Evolutionary conservation across 306 rosid genomes (phyloP), one percentile per base, ranked within the genome.

Genomic region (Vachellia collinsii): DNA sequence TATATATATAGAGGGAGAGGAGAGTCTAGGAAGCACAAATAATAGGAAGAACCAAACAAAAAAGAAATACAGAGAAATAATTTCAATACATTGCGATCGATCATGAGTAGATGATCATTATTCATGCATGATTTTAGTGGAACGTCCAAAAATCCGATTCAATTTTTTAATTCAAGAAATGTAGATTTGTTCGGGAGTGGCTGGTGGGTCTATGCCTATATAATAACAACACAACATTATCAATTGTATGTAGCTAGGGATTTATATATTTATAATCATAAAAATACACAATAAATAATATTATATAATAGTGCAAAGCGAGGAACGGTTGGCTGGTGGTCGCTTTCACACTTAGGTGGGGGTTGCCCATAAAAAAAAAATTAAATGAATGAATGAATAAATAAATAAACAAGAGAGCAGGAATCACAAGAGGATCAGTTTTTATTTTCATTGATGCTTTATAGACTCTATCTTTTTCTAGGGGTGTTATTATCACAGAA

Each of bases 341-440:
- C 98, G 82, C 85, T 95, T 91, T 93, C 99, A 89, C 64, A 87
- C 86, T 81, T 84, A 84, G 92, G 87, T 87, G 92, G 94, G 83
- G 87, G 90, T 90, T 92, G 85, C 85, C 81, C 87, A 69, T 83
- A 90, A 81, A 69, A 81, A 91, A 81, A 82, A 85, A 82, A 85
- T 29, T 29, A 79, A 85, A 82, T 29, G 84, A 82, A 42, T 39
- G 5, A n/a, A 68, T 39, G 47, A 41, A 41, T 39, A 68, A 68
- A 81, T n/a, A n/a, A n/a, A n/a, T n/a, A n/a, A 68, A 83, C 75
- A 25, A 70, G 79, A 29, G 34, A 84, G 79, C 73, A 83, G 86
- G 86, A 84, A 85, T 87, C 85, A 88, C 83, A 81, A 89, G 25
- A 61, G 87, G 85, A 71, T 86, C 82, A 17, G 25, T 85, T 67